Percentiles rank a stretch among this genome's conserved stretches.
These are phyloP conservation scores for Astrephomene gubernaculifera DNA, from an alignment of 139 green algal species.

Conservation along the genomic window DNA sequence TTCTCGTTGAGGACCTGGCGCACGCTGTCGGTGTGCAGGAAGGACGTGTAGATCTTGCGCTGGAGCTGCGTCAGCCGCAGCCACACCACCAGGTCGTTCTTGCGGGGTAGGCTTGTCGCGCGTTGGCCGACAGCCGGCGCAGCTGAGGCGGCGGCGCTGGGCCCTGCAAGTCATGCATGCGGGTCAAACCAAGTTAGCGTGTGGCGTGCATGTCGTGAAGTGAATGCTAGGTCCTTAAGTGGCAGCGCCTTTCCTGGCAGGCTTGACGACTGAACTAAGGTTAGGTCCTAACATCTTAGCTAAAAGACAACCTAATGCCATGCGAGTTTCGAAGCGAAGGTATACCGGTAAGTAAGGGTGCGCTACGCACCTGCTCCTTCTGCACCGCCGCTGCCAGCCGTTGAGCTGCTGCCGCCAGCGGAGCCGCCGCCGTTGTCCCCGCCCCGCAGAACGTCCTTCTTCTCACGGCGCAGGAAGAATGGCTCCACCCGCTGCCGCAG, in stretches of 20 bases:
- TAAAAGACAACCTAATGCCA: too few relatives aligned
- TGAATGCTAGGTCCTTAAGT: too few relatives aligned
- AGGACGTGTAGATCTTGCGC: constrained; percentile 60
- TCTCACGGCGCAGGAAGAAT: constrained; percentile 92
- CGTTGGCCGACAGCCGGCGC: constrained; percentile 33
- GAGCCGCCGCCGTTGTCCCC: too few relatives aligned
- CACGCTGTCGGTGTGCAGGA: constrained; percentile 81
- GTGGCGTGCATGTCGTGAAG: neutral
- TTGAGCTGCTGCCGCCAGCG: neutral
- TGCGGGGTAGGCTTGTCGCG: constrained; percentile 61
- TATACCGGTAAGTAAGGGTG: neutral
- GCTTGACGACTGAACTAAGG: too few relatives aligned
- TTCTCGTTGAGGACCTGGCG: constrained; percentile 85
- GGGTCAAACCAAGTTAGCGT: neutral
- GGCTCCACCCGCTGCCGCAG: constrained; percentile 75
- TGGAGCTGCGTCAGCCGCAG: constrained; percentile 82
- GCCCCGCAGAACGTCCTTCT: constrained; percentile 80
- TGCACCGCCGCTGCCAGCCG: neutral
- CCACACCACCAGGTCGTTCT: constrained; percentile 98
- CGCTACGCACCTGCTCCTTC: neutral
- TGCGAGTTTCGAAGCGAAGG: too few relatives aligned
- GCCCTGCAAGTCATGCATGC: neutral
- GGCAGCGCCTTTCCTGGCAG: too few relatives aligned
- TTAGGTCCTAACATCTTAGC: too few relatives aligned
- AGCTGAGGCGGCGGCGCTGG: neutral